Conservation (phyloP, 2,329 filamentous ascomycete species). For the Aspergillus sergii region DNA sequence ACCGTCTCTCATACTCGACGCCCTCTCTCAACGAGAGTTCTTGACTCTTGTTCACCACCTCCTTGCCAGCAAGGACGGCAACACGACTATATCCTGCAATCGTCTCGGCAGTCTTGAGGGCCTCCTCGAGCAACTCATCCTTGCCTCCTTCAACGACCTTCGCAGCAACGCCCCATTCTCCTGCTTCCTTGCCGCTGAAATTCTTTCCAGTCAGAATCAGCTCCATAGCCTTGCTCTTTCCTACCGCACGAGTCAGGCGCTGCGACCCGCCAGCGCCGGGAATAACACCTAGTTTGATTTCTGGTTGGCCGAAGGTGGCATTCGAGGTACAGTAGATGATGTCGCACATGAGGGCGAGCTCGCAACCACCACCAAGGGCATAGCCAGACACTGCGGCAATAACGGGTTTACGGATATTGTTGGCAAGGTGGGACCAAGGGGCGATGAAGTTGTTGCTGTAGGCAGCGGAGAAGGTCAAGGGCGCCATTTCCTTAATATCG, state of each 20-base stretch:
- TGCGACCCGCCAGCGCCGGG: constrained; percentile 92
- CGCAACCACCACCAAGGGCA: constrained; percentile 91
- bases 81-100: constrained; percentile 86
- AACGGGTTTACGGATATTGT: constrained; percentile 85
- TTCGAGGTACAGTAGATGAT: constrained; percentile 84
- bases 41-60: constrained; percentile 99
- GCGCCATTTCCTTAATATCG: constrained; percentile 99
- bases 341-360: constrained; percentile 97
- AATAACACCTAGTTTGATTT: constrained; percentile 92
- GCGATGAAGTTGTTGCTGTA: constrained; percentile 94
- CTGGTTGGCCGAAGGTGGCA: constrained; percentile 93
- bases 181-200: constrained; percentile 82
- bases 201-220: constrained; percentile 83
- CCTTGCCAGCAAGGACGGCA: constrained; percentile 87
- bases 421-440: constrained; percentile 85
- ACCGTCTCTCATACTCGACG: constrained; percentile 88
- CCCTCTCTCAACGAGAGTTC: constrained; percentile 85
- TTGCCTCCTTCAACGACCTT: constrained; percentile 73
- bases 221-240: constrained; percentile 88
- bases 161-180: constrained; percentile 86
- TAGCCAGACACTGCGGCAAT: constrained; percentile 94
- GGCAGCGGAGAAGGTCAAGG: constrained; percentile 82
- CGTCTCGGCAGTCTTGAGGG: constrained; percentile 80
- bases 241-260: constrained; percentile 78
- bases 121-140: constrained; percentile 78